These are phyloP conservation scores for Venturia effusa DNA, from an alignment of 2,329 filamentous ascomycete genomes.

Conservation along the genomic window DNA sequence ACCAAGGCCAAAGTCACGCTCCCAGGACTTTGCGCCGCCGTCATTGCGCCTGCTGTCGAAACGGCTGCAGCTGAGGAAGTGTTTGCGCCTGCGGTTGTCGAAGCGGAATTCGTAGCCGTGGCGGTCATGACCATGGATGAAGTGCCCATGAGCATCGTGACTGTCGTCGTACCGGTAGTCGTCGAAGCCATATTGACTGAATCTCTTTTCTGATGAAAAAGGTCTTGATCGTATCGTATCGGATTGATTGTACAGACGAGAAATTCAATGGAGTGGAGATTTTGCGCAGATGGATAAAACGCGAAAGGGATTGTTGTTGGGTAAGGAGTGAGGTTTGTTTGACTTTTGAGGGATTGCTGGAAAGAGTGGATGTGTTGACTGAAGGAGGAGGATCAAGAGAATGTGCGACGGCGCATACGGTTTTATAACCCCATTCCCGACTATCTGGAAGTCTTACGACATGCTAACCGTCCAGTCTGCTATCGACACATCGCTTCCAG, in stretches of 20 bases:
- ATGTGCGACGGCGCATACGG: neutral
- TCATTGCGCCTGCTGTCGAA: neutral
- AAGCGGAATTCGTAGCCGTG: neutral
- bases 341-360: neutral
- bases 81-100: neutral
- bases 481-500: neutral
- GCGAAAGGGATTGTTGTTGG: neutral
- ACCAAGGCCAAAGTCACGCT: neutral
- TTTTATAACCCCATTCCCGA: neutral
- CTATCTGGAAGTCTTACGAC: neutral
- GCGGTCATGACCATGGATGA: neutral
- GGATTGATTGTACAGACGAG: neutral
- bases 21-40: neutral
- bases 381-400: neutral
- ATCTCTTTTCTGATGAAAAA: neutral
- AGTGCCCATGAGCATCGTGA: neutral
- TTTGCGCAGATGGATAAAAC: neutral
- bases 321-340: neutral
- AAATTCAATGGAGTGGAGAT: neutral
- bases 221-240: neutral
- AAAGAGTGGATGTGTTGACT: slow-evolving; percentile 2
- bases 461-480: neutral
- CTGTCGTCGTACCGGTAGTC: neutral
- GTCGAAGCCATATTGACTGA: neutral
- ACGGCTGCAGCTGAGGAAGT: no score